Evolutionary conservation across 306 rosid genomes (phyloP), one percentile per base, ranked within the genome.

Genomic region (Hippophae tibetana): DNA sequence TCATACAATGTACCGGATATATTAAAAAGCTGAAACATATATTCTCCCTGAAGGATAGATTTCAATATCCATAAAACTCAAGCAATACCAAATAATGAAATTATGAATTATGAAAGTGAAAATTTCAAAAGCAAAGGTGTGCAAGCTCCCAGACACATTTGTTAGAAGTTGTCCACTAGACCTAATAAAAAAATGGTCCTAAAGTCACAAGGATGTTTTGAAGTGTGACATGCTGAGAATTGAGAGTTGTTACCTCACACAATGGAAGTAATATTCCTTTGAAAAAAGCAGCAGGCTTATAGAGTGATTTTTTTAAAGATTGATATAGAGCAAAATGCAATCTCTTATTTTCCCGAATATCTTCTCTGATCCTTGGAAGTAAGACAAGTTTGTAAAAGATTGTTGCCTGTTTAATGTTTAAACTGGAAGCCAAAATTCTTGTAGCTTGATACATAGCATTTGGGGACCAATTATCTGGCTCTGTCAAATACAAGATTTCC

Each of bases 401-500:
- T 69, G 81, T 93, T 3, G 82, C 95, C 84, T 74, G 83, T 72
- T 80, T 84, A 0, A 76, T 81, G 61, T 86, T 72, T 66, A 90
- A 74, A 74, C 81, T 87, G 63, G 98, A 92, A 54, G 96, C 78
- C 46, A 92, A 92, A 64, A 87, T 81, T 62, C 89, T 83, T 27
- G 93, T 85, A 52, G 95, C 89, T 75, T 87, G 96, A 69, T 69
- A 92, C 77, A 87, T 65, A 1, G 95, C 96, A 80, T 83, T 81
- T 47, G 98, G 95, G 7, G 98, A 92, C 98, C 96, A 92, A 10
- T 85, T 87, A 54, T 87, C 88, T 47, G 98, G 98, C 75, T 85
- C 92, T 7, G 96, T 92, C 47, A 87, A 14, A 68, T 87, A 83
- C n/a, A 92, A 63, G 58, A 78, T 68, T 70, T 85, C 87, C 70